These are phyloP conservation scores for Blastomyces silverae DNA, from an alignment of 2,329 filamentous ascomycete species.

Conservation along the genomic window DNA sequence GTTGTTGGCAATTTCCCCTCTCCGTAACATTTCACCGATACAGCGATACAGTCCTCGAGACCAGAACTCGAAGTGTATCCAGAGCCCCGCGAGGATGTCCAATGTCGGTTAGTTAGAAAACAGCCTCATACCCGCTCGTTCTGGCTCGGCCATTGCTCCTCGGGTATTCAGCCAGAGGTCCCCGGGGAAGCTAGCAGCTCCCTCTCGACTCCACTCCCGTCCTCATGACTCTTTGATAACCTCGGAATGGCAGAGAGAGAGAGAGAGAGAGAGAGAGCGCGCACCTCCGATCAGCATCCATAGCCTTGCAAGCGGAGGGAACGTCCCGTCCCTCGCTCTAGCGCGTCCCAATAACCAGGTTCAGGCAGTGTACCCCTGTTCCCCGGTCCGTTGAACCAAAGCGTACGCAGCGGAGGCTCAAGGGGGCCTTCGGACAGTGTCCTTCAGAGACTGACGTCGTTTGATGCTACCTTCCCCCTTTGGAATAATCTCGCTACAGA, in stretches of 20 bases:
- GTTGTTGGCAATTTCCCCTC: neutral
- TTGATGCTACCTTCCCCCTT: neutral
- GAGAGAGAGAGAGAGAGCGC: neutral
- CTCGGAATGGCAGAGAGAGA: neutral
- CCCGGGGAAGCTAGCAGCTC: neutral
- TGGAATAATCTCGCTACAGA: neutral
- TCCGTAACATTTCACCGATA: neutral
- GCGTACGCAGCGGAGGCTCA: neutral
- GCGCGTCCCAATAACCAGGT: constrained; percentile 13
- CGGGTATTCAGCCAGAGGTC: neutral
- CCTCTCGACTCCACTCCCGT: neutral
- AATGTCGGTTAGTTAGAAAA: neutral
- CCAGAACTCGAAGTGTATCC: neutral
- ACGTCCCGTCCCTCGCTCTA: constrained; percentile 1
- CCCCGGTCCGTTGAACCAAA: neutral
- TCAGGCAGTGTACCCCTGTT: constrained; percentile 2
- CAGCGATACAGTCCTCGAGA: neutral
- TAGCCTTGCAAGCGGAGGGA: neutral
- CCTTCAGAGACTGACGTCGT: neutral
- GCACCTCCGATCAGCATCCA: neutral
- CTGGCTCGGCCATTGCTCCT: neutral
- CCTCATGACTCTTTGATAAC: neutral
- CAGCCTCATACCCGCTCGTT: too few species aligned
- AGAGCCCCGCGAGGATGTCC: too few species aligned
- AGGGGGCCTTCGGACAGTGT: neutral